Base-by-base conservation (phyloP, 306 rosid species). In the Gillenia trifoliata region DNA sequence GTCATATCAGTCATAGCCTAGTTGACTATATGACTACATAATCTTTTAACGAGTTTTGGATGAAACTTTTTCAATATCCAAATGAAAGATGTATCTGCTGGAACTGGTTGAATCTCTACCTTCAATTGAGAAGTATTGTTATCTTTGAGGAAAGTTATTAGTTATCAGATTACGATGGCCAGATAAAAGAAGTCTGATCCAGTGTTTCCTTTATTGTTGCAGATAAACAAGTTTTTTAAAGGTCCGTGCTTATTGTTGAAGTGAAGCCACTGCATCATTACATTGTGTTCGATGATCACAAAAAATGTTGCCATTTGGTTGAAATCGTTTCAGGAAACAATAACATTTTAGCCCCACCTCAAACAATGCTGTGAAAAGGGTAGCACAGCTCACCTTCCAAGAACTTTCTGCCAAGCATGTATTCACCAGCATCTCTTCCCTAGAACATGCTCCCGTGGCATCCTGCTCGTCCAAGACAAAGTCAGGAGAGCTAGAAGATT, bases 401-500 rank as follows among this genome's bases (percentile, higher is more conserved):
- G 23, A 29, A 30, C 38, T 20, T 50, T 30, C 30, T 30, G 61
- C 40, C 63, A 64, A 62, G 28, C 22, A 75, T 84, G 81, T 68
- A 77, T 78, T 60, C 81, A 49, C 70, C 80, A 3, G 29, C 34
- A 2, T 73, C 71, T 26, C 77, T 73, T 64, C 65, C 5, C 52
- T 55, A 36, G 70, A 79, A 65, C 84, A 81, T 29, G 71, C 74
- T 52, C 82, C 61, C 40, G 33, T 19, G 69, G 66, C 47, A 68
- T 41, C 59, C 4, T 78, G 75, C 62, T 75, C 9, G 23, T 25
- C 78, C 22, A 80, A 79, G 15, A 26, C 40, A n/a, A 84, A 79
- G 1, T 77, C 87, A 0, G 80, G 80, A 34, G 91, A 83, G 1
- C 41, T 87, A n/a, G 93, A 92, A 81, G 86, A 83, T 80, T 84